A percentile compares a stretch with the other conserved stretches of the same genome.
Evolutionary conservation across 2,329 filamentous ascomycete species (phyloP).

Genomic region (Aspergillus felis): DNA sequence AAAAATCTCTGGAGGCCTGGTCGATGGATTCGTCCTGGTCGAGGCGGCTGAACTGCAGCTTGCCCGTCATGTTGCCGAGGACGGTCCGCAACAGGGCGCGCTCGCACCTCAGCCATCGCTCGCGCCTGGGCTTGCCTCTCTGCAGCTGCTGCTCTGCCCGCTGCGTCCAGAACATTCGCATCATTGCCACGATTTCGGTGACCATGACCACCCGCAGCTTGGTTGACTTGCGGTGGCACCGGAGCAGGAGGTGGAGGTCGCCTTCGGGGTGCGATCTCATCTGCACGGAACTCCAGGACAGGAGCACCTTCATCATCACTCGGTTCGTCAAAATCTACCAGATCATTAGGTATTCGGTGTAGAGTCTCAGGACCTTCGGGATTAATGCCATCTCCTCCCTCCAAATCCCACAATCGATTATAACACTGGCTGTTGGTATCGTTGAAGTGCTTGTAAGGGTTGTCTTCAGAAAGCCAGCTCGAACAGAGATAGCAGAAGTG

Average conservation of each 20-base stretch:
- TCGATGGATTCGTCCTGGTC: constrained; percentile 15
- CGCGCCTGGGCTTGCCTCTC: constrained; percentile 37
- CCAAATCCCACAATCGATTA: constrained; percentile 84
- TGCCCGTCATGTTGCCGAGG: constrained; percentile 5
- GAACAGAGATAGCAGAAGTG: constrained; percentile 96
- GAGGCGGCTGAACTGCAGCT: not conserved
- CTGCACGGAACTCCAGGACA: constrained; percentile 22
- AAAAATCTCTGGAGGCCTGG: constrained; percentile 50
- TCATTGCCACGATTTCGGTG: constrained; percentile 25
- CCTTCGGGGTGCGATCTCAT: constrained; percentile 23
- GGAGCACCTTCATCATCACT: constrained; percentile 27
- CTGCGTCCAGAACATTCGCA: constrained; percentile 26
- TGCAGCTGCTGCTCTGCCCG: constrained; percentile 34
- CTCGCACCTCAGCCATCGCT: constrained; percentile 36
- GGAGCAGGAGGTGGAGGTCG: constrained; percentile 40
- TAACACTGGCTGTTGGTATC: constrained; percentile 66
- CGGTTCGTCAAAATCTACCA: constrained; percentile 35
- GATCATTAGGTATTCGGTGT: constrained; percentile 37
- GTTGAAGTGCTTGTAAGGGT: constrained; percentile 90
- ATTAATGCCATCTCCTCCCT: constrained; percentile 66
- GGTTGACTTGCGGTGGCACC: constrained; percentile 33
- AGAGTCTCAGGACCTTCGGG: constrained; percentile 39
- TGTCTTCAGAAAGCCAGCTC: constrained; percentile 73
- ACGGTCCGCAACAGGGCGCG: constrained; percentile 22
- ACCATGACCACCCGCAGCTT: constrained; percentile 22